Evolutionary conservation across 2,329 filamentous ascomycete species (phyloP).

Genomic region (Nannizziopsis arthrosporioides): DNA sequence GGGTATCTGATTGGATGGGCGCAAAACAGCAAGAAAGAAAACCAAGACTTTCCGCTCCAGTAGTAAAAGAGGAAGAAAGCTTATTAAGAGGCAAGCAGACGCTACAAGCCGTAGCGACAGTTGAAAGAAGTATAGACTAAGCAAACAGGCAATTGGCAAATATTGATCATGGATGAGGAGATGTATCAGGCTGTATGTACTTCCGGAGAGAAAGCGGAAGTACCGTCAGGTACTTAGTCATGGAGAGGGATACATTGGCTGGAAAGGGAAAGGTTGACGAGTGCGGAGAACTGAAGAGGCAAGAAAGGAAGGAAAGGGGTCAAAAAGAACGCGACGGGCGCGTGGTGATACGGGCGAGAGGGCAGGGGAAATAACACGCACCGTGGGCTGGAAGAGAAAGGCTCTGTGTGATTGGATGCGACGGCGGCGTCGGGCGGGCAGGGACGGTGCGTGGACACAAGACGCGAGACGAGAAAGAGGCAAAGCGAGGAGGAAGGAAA

Average conservation of each 20-base stretch:
- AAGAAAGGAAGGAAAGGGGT: too few species aligned
- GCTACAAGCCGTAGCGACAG: not conserved
- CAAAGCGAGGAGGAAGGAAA: slow-evolving; percentile 22
- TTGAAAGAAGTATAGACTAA: not conserved
- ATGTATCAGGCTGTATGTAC: too few species aligned
- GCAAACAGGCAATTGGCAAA: too few species aligned
- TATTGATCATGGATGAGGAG: too few species aligned
- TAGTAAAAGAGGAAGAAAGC: not conserved
- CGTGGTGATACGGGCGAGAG: slow-evolving; percentile 8
- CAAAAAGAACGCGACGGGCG: not conserved
- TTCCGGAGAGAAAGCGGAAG: not conserved
- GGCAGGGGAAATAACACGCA: slow-evolving; percentile 3
- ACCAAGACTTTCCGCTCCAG: slow-evolving; percentile 7
- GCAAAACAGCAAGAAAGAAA: not conserved
- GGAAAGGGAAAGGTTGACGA: not conserved
- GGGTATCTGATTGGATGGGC: slow-evolving; percentile 12
- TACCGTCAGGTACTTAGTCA: not conserved
- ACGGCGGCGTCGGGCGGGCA: slow-evolving; percentile 12
- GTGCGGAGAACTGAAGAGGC: not conserved
- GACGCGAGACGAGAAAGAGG: slow-evolving; percentile 13
- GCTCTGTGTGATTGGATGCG: not conserved
- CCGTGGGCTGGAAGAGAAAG: slow-evolving; percentile 5
- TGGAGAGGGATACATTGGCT: not conserved
- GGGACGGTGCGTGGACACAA: slow-evolving; percentile 17
- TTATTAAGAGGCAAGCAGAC: slow-evolving; percentile 16